Percentiles rank a stretch among this genome's conserved stretches.
phyloP scores from a whole-genome alignment of 352 stramenopile species.

The Phytophthora macrochlamydospora region DNA sequence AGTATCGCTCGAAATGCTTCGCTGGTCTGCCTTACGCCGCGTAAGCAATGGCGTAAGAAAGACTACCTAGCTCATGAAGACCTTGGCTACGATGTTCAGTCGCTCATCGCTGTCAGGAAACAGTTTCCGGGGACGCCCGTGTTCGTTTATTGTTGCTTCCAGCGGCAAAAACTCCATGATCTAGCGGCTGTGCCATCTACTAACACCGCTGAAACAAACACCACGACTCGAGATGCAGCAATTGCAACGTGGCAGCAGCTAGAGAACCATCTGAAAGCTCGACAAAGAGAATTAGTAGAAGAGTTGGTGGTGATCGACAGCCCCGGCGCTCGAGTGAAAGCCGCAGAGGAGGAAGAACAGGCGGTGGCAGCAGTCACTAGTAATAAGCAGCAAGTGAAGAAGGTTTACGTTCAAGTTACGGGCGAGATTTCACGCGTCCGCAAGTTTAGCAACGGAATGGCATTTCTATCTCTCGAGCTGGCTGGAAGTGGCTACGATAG shows the following conservation, averaged over 20 bases:
- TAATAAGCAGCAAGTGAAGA: constrained; percentile 10
- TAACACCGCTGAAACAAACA: constrained; percentile 2
- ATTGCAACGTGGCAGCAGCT: constrained; percentile 23
- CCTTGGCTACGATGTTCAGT: constrained; percentile 39
- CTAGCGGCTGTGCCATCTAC: not conserved
- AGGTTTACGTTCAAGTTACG: constrained; percentile 40
- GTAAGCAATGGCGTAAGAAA: constrained; percentile 72
- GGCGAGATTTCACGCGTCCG: constrained; percentile 46
- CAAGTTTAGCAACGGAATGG: constrained; percentile 52
- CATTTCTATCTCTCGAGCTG: constrained; percentile 48
- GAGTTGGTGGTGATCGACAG: constrained; percentile 21
- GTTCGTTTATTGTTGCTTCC: constrained; percentile 50
- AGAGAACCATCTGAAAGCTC: constrained; percentile 14
- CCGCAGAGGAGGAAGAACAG: constrained; percentile 22
- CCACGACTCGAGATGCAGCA: constrained; percentile 10
- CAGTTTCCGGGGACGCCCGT: constrained; percentile 25
- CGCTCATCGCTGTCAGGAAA: constrained; percentile 23
- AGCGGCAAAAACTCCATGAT: constrained; percentile 13
- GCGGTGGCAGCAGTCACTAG: constrained; percentile 1
- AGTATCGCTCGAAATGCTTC: constrained; percentile 3
- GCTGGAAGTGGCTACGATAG: constrained; percentile 14
- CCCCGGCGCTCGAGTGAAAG: constrained; percentile 12
- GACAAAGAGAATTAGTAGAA: constrained; percentile 12
- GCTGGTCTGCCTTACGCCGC: constrained; percentile 52
- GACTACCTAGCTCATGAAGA: constrained; percentile 52